Conservation (phyloP, 257 asterid genomes). For the Ilex aquifolium region DNA sequence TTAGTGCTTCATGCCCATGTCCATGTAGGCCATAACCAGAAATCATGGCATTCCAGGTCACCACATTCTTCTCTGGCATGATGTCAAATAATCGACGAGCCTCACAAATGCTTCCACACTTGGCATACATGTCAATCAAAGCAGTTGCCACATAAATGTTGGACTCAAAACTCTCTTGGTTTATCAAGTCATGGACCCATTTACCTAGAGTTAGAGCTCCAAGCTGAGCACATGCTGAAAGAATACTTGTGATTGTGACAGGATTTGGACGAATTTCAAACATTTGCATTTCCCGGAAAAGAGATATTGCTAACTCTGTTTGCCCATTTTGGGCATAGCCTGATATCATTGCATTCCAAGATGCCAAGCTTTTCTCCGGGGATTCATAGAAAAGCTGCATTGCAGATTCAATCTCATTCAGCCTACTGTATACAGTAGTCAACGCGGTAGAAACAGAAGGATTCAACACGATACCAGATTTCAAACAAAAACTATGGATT, state of each 20-base stretch:
- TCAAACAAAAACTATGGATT: constrained; percentile 62
- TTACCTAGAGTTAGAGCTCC: constrained; percentile 77
- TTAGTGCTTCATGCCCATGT: constrained; percentile 56
- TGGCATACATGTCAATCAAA: constrained; percentile 81
- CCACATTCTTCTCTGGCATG: constrained; percentile 59
- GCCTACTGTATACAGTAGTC: constrained; percentile 62
- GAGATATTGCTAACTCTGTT: constrained; percentile 63
- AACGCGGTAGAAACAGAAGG: constrained; percentile 74
- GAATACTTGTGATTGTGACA: constrained; percentile 67
- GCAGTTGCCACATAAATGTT: constrained; percentile 68
- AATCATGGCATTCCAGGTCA: constrained; percentile 89
- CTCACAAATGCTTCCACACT: constrained; percentile 73
- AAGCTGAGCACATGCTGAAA: constrained; percentile 89
- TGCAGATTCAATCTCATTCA: constrained; percentile 60
- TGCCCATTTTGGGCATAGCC: constrained; percentile 85
- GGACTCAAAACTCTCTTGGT: constrained; percentile 45
- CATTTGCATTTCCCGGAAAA: constrained; percentile 73
- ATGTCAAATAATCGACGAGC: constrained; percentile 52
- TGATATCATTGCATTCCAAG: constrained; percentile 94
- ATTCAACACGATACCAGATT: constrained; percentile 37
- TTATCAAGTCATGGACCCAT: constrained; percentile 70
- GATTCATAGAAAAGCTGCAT: constrained; percentile 65
- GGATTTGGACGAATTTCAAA: constrained; percentile 77
- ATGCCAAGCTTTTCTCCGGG: constrained; percentile 54
- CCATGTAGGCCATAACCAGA: constrained; percentile 92